Conservation (phyloP, 768 basidiomycete species). For the Astraeus odoratus region DNA sequence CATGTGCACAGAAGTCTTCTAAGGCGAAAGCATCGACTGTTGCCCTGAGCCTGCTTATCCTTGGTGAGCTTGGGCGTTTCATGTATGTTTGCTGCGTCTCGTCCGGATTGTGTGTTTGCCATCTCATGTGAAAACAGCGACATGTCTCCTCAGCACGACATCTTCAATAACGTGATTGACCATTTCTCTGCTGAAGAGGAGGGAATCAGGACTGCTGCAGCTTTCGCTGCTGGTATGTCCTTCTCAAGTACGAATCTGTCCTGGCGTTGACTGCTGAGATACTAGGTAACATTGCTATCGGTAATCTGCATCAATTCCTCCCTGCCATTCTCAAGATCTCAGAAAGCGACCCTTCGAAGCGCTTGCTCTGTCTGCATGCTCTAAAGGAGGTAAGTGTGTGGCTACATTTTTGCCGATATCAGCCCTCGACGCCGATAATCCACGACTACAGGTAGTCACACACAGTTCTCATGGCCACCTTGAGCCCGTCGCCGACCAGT, state of each 20-base stretch:
- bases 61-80: slow-evolving; percentile 90
- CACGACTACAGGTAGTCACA: slow-evolving; percentile 64
- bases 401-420: neutral
- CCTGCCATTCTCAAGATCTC: slow-evolving; percentile 77
- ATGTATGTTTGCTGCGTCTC: slow-evolving; percentile 42
- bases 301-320: slow-evolving; percentile 82
- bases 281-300: slow-evolving; percentile 92
- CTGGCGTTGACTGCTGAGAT: neutral
- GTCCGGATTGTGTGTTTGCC: neutral
- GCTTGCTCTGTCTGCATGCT: slow-evolving; percentile 83
- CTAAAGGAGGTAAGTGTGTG: slow-evolving; percentile 71
- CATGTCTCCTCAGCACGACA: slow-evolving; percentile 72
- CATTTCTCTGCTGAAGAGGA: slow-evolving; percentile 76
- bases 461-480: slow-evolving; percentile 83
- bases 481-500: slow-evolving; percentile 77
- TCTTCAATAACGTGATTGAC: slow-evolving; percentile 68
- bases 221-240: slow-evolving; percentile 77
- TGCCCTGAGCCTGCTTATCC: slow-evolving; percentile 77
- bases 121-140: slow-evolving; percentile 49
- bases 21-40: slow-evolving; percentile 63
- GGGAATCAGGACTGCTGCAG: slow-evolving; percentile 83
- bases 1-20: slow-evolving; percentile 39
- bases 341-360: slow-evolving; percentile 67
- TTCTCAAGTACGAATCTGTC: neutral
- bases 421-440: neutral